A percentile compares a stretch with the other conserved stretches of the same genome.
These are phyloP conservation scores for Candida pseudocylindracea DNA, from an alignment of 1,139 yeast species.

Conservation along the genomic window DNA sequence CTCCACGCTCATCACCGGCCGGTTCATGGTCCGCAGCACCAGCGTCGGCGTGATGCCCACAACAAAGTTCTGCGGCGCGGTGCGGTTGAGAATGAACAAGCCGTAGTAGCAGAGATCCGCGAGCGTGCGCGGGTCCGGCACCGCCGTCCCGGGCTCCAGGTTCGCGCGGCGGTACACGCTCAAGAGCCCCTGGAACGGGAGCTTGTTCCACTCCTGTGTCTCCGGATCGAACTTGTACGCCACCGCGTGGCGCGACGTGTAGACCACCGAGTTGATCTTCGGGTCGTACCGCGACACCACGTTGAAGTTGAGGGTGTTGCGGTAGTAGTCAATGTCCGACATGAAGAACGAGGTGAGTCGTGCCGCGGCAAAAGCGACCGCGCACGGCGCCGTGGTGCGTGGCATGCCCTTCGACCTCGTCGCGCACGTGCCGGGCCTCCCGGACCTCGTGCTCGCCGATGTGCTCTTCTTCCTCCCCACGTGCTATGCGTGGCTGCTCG, in stretches of 20 bases:
- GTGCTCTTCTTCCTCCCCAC: too few relatives aligned
- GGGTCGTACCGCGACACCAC: slow-evolving; percentile 79
- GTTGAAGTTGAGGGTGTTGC: slow-evolving; percentile 53
- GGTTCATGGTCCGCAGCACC: slow-evolving; percentile 17
- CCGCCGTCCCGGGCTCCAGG: slow-evolving; percentile 3
- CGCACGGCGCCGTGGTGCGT: too few relatives aligned
- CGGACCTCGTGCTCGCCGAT: too few relatives aligned
- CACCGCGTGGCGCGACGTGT: slow-evolving; percentile 63
- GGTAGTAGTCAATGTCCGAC: slow-evolving; percentile 9
- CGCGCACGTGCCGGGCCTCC: too few relatives aligned
- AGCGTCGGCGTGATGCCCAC: slow-evolving; percentile 52
- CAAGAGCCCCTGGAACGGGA: slow-evolving; percentile 62
- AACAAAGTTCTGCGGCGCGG: slow-evolving; percentile 55
- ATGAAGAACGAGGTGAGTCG: too few relatives aligned
- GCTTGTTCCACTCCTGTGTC: slow-evolving; percentile 57
- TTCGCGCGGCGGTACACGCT: slow-evolving; percentile 54
- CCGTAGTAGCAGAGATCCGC: slow-evolving; percentile 28
- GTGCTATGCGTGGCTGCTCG: too few relatives aligned
- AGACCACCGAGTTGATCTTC: slow-evolving; percentile 45
- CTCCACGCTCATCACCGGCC: slow-evolving; percentile 49
- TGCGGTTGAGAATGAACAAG: slow-evolving; percentile 52
- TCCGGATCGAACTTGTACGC: slow-evolving; percentile 48
- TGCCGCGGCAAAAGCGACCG: too few relatives aligned
- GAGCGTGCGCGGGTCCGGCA: slow-evolving; percentile 6
- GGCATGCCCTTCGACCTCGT: too few relatives aligned